Evolutionary conservation across 2,329 filamentous ascomycete genomes (phyloP), one percentile per base, ranked within the genome.

Genomic region (Lasiodiplodia sp.): DNA sequence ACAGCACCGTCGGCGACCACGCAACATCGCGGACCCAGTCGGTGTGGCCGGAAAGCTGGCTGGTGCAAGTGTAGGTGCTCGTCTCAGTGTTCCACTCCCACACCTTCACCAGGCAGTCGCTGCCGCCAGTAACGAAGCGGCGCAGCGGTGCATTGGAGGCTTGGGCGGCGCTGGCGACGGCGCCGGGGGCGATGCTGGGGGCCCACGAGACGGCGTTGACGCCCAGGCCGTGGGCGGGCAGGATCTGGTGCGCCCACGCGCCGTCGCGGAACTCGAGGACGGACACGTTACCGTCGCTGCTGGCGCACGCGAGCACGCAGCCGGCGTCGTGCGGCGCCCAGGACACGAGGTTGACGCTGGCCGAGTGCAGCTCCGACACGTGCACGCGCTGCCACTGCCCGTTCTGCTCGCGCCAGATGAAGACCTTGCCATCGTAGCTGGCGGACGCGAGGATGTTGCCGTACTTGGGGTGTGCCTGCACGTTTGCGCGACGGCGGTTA

Each of bases 11-110:
- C 12, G 96, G 96, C 62, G 92, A 95, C 96, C 96, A 99, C 16
- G 95, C 93, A 14, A 99, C 96, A 80, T 99, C 96, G 71, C 96
- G 90, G 67, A 99, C 96, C 96, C 96, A 99, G 84, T 98, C 96
- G 6, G 89, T 88, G 82, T 99, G 96, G 71, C 96, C 96, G 1
- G 86, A 82, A 72, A 99, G 84, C 74, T 79, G 83, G 55, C 82
- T 79, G 52, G 82, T 82, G 69, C 82, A 81, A 67, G 82, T 80
- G 78, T 88, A 89, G 51, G 80, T 83, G 70, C 84, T 83, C 49
- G 80, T 80, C 72, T 88, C 85, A 5, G 81, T 75, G 75, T 83
- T 87, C 75, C 89, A 97, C 53, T 90, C 87, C 96, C 96, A 99
- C 72, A 99, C 89, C 86, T 96, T 97, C 78, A 99, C 88, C 69